Conservation (phyloP, 305 asterid species). For the Coffea humblotiana region DNA sequence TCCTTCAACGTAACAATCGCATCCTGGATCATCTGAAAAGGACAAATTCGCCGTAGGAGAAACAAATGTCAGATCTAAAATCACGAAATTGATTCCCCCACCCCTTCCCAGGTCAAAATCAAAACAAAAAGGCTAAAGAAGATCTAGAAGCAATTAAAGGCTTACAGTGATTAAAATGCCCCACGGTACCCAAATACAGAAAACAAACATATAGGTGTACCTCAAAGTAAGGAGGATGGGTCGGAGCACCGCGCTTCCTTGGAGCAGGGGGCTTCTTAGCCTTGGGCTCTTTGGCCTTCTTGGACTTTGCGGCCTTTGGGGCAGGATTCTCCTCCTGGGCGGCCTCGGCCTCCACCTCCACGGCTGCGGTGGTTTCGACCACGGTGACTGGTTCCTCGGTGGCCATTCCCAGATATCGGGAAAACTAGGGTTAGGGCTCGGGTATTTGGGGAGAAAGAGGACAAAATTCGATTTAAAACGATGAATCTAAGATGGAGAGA, state of each 20-base stretch:
- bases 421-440: slow-evolving; percentile 33
- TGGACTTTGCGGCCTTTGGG: slow-evolving; percentile 33
- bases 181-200: no score
- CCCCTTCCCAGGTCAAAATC: background rate
- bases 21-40: slow-evolving; percentile 71
- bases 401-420: slow-evolving; percentile 29
- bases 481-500: background rate
- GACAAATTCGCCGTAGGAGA: background rate
- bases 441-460: slow-evolving; percentile 1
- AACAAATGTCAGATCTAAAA: slow-evolving; percentile 25
- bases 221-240: slow-evolving; percentile 91
- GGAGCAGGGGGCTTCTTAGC: slow-evolving; percentile 24
- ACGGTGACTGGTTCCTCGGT: slow-evolving; percentile 49
- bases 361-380: slow-evolving; percentile 20
- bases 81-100: background rate
- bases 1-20: slow-evolving; percentile 78
- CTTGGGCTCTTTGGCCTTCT: slow-evolving; percentile 42
- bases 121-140: background rate
- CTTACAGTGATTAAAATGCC: no score
- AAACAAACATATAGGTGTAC: slow-evolving; percentile 28
- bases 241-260: slow-evolving; percentile 43
- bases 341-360: slow-evolving; percentile 11
- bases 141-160: no score
- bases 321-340: slow-evolving; percentile 44
- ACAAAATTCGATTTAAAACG: slow-evolving; percentile 22